phyloP scores from a whole-genome alignment of 345 rosid genomes.

The Capsella bursapastoris region DNA sequence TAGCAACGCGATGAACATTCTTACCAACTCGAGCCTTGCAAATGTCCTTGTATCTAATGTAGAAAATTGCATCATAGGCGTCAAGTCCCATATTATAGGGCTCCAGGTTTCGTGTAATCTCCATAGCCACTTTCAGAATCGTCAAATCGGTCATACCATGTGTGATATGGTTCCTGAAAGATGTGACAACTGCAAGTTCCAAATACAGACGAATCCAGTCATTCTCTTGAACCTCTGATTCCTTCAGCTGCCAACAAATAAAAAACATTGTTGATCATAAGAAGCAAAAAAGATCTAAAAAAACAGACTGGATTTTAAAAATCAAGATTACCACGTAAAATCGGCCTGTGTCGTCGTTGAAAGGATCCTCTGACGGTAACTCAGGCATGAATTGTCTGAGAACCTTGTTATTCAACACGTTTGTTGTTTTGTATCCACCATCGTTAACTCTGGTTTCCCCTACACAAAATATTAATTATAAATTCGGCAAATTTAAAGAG shows the following conservation, averaged over 20 bases:
- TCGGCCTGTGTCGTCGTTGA: too few species aligned
- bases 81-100: not conserved
- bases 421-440: too few species aligned
- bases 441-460: too few species aligned
- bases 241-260: not conserved
- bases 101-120: not conserved
- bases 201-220: not conserved
- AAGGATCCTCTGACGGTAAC: too few species aligned
- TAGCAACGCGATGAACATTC: constrained; percentile 9
- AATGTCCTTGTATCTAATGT: not conserved
- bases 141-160: not conserved
- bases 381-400: too few species aligned
- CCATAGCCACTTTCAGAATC: not conserved
- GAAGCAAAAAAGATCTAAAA: too few species aligned
- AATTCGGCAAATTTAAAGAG: too few species aligned
- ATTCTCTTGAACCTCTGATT: not conserved
- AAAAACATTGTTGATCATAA: too few species aligned
- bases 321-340: too few species aligned
- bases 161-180: accelerated
- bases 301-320: too few species aligned
- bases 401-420: too few species aligned
- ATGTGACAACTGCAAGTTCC: not conserved
- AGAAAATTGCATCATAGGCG: constrained; percentile 2
- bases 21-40: not conserved
- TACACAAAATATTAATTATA: too few species aligned